Evolutionary conservation across 1,284 basidiomycete genomes (phyloP).

Genomic region (Pseudozyma pruni): DNA sequence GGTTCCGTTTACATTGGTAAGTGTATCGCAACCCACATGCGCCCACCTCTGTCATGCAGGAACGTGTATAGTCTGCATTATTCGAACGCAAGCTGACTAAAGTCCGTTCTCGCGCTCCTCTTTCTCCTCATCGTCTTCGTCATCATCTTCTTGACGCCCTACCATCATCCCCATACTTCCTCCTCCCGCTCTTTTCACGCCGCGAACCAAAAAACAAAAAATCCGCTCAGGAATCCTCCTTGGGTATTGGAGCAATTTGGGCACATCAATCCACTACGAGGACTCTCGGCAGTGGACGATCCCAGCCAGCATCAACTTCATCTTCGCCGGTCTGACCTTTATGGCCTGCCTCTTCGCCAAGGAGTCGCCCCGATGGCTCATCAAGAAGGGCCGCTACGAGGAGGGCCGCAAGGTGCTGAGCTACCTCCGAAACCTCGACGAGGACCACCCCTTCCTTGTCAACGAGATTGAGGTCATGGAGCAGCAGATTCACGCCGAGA

Average conservation of each 20-base stretch:
- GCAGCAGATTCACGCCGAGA: conserved; percentile 39
- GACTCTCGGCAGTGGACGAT: conserved; percentile 45
- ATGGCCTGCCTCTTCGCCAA: conserved; percentile 40
- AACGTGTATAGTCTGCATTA: no score
- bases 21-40: no score
- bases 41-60: no score
- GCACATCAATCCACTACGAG: conserved; percentile 14
- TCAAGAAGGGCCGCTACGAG: conserved; percentile 45
- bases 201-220: neutral
- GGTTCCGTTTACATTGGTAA: conserved; percentile 46
- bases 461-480: conserved; percentile 50
- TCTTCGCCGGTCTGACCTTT: conserved; percentile 50
- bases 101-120: no score
- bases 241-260: conserved; percentile 40
- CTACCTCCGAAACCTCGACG: conserved; percentile 46
- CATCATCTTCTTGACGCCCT: no score
- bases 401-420: conserved; percentile 41
- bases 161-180: no score
- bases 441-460: conserved; percentile 35
- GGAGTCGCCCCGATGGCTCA: conserved; percentile 56
- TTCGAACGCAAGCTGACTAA: no score
- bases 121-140: no score
- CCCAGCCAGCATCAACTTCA: conserved; percentile 52
- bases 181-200: neutral
- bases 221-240: conserved; percentile 17